Evolutionary conservation across 2,329 filamentous ascomycete species (phyloP).

Genomic region (Calonectria pseudoreteaudii): DNA sequence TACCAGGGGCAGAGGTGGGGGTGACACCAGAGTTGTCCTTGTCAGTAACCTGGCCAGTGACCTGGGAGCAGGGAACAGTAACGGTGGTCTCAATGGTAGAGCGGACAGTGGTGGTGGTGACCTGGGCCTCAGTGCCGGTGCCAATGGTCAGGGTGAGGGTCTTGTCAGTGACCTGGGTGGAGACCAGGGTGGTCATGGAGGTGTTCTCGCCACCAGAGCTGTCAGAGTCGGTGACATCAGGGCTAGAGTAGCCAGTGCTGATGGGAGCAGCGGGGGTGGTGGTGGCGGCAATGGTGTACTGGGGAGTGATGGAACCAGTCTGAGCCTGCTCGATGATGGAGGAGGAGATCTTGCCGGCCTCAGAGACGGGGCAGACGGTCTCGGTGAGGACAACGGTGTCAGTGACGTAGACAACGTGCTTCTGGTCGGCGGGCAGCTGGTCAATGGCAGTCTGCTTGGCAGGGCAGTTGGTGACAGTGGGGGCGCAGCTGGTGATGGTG

Average conservation of each 20-base stretch:
- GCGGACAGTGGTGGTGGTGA: conserved; percentile 58
- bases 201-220: conserved; percentile 26
- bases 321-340: conserved; percentile 51
- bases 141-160: conserved; percentile 51
- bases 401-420: conserved; percentile 48
- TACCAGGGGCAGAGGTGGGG: conserved; percentile 19
- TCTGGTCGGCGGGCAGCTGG: conserved; percentile 51
- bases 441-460: conserved; percentile 48
- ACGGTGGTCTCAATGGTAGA: conserved; percentile 55
- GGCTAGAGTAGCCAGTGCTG: conserved; percentile 46
- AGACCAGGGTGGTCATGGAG: conserved; percentile 41
- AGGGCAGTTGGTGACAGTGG: conserved; percentile 69
- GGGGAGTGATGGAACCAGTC: conserved; percentile 52
- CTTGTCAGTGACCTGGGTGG: conserved; percentile 47
- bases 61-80: conserved; percentile 42
- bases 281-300: conserved; percentile 41
- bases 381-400: conserved; percentile 54
- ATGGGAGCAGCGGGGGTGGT: conserved; percentile 38
- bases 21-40: not conserved
- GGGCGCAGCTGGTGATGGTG: conserved; percentile 69
- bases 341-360: conserved; percentile 55
- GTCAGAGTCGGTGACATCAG: conserved; percentile 21
- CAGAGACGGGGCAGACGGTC: conserved; percentile 59
- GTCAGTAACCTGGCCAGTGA: not conserved
- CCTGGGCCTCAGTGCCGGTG: conserved; percentile 42